Percentiles rank a stretch among this genome's conserved stretches.
Conservation (phyloP, 768 basidiomycete species). For the Trametes cubensis region DNA sequence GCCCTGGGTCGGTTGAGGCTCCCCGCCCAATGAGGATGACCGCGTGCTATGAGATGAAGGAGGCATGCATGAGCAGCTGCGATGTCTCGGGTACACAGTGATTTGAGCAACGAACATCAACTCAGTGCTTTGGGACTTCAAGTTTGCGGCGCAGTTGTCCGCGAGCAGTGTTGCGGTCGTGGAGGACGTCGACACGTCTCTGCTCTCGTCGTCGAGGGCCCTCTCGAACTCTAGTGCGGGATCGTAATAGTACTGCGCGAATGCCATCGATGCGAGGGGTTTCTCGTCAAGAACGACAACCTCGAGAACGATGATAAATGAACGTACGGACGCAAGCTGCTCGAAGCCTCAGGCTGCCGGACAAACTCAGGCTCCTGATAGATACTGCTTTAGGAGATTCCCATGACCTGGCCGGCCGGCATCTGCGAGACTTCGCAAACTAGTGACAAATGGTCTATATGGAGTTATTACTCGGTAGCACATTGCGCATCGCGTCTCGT, state of each 20-base stretch:
- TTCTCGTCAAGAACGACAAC: background rate
- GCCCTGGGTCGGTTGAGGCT: background rate
- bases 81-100: too few relatives aligned
- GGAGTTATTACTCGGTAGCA: too few relatives aligned
- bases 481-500: too few relatives aligned
- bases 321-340: background rate
- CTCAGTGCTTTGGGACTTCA: background rate
- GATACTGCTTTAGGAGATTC: too few relatives aligned
- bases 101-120: background rate
- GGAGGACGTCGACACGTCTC: background rate
- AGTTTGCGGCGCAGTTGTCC: background rate
- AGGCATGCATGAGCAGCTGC: background rate
- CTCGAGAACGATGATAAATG: background rate
- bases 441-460: too few relatives aligned
- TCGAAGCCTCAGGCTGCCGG: too few relatives aligned
- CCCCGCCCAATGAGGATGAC: background rate
- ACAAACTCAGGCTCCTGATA: too few relatives aligned
- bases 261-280: slow-evolving; percentile 9
- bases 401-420: too few relatives aligned
- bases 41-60: background rate
- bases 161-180: background rate
- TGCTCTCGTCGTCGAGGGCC: slow-evolving; percentile 20
- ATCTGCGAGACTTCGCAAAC: too few relatives aligned
- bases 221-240: slow-evolving; percentile 25
- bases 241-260: slow-evolving; percentile 24